Evolutionary conservation across 495 filamentous ascomycete species (phyloP), one percentile per base, ranked within the genome.

Genomic region (Chaetomium cochliodes): DNA sequence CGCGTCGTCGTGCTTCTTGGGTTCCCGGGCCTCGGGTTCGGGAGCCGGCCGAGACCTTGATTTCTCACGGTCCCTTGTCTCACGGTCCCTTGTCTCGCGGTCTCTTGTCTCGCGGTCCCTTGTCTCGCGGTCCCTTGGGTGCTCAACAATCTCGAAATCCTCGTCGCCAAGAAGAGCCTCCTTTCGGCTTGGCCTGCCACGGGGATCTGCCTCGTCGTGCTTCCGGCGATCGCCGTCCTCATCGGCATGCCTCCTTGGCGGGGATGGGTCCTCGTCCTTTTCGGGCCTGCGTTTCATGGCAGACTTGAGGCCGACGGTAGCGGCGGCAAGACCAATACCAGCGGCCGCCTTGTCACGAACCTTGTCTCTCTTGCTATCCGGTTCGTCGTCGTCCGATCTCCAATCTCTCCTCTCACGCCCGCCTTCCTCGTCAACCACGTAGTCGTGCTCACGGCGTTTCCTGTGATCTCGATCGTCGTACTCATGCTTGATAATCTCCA

Each of bases 121-220:
- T n/a, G n/a, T 61, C 41, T 73, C 69, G 3, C 65, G 53, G 39
- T 70, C 66, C 23, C 69, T 58, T 44, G 74, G 73, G 39, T 68
- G 77, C 50, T 78, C 77, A 9, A 76, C 69, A 18, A 75, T 74
- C 49, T 79, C 76, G 47, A 67, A 66, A 9, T 76, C 77, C 47
- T 74, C 73, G 28, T 78, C 78, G 56, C 65, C 73, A 51, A 59
- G 69, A n/a, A 60, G 68, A 60, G 55, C 67, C 63, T 74, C 72
- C 49, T 70, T 74, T 11, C 68, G 64, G 44, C 49, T 47, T 12
- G 64, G 42, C 62, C 11, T 62, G 30, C 11, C 74, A 68, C 20
- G 71, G 16, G n/a, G 46, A 18, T 71, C 49, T 16, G 6, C 22
- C 16, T 62, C 60, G 0, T 46, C 60, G 18, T 39, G 67, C 57